A percentile compares a stretch with the other conserved stretches of the same genome.
Conservation (phyloP, 202 grass and related monocot genomes). For the Setaria italica region DNA sequence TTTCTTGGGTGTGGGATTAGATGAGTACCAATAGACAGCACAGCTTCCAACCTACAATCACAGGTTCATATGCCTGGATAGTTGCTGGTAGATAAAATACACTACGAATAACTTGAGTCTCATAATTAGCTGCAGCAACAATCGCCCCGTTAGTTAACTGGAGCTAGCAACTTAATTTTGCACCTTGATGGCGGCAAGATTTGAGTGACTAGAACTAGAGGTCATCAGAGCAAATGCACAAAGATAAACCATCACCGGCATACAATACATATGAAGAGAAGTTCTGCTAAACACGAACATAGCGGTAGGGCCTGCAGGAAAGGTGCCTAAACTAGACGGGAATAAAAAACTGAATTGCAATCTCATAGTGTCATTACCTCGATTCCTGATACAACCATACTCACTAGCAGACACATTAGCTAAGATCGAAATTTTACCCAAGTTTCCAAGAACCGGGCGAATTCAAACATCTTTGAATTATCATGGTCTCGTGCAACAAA, state of each 20-base stretch:
- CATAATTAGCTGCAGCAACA: conserved; percentile 6
- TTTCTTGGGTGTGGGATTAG: conserved; percentile 87
- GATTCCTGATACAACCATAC: background rate
- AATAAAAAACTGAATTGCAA: no score
- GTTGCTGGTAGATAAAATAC: background rate
- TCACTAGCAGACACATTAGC: background rate
- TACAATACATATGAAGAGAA: background rate
- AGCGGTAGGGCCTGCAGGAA: background rate
- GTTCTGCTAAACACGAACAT: background rate
- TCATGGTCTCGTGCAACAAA: background rate
- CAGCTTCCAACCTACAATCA: conserved; percentile 65
- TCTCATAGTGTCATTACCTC: background rate
- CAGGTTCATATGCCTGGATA: background rate
- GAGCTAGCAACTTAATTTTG: background rate
- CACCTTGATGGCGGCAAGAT: conserved; percentile 14
- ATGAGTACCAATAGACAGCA: conserved; percentile 72
- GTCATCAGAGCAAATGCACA: background rate
- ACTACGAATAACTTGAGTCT: background rate
- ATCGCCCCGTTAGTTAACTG: background rate
- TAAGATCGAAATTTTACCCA: background rate
- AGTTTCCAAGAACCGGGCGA: background rate
- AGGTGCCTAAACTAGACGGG: background rate
- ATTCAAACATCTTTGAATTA: conserved; percentile 6
- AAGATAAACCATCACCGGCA: background rate
- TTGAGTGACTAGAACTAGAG: background rate